Percentiles rank a stretch among this genome's conserved stretches.
phyloP scores from a whole-genome alignment of 2,329 filamentous ascomycete species.

The Cladosporium colombiae region DNA sequence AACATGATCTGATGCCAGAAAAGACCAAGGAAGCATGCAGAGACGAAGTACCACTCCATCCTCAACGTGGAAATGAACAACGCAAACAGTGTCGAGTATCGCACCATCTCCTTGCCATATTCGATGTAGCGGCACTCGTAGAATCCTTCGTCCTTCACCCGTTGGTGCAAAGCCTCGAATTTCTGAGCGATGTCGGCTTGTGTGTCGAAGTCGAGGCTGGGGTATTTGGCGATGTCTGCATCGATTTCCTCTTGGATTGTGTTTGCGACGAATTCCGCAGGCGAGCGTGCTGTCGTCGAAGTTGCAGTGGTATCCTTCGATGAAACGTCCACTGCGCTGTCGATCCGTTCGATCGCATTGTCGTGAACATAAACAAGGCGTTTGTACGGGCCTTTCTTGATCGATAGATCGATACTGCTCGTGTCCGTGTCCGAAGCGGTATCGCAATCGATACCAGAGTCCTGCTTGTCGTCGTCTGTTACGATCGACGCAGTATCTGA shows the following conservation, averaged over 20 bases:
- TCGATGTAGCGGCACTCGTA: constrained; percentile 61
- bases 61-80: constrained; percentile 51
- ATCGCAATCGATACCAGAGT: constrained; percentile 17
- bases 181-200: constrained; percentile 58
- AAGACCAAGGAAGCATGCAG: constrained; percentile 59
- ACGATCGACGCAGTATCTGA: background rate
- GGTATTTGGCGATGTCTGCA: constrained; percentile 44
- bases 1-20: constrained; percentile 73
- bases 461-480: constrained; percentile 20
- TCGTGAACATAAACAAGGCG: background rate
- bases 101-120: constrained; percentile 61
- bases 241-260: constrained; percentile 42
- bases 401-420: constrained; percentile 7
- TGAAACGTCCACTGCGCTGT: constrained; percentile 13
- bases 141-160: constrained; percentile 56
- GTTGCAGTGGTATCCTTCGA: background rate
- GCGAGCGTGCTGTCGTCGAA: constrained; percentile 12
- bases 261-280: constrained; percentile 37
- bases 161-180: constrained; percentile 59
- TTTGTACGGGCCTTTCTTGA: background rate
- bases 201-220: constrained; percentile 55
- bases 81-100: constrained; percentile 56
- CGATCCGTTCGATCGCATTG: constrained; percentile 1
- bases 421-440: constrained; percentile 17
- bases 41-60: constrained; percentile 58